Base-by-base conservation (phyloP, 441 rosid genomes). In the Mallotus japonicus region DNA sequence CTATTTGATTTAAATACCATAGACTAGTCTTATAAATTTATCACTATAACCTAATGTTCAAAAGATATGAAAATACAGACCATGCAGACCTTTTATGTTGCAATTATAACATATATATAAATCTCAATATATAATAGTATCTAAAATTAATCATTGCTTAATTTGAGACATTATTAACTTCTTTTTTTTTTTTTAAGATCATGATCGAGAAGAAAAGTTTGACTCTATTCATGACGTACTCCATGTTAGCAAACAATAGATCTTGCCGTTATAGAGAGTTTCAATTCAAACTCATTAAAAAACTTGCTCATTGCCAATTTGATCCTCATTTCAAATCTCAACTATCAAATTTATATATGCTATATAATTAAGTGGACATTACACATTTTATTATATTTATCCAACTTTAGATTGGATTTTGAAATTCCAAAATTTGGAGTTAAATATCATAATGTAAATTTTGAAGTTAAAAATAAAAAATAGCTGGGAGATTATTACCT, bases 71-170 rank as follows among this genome's bases (percentile, higher is more conserved):
- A 65, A 19, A 57, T 49, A n/a, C 70, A 50, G 20, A 57, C 4
- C 7, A 59, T 74, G 40, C 61, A 75, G 24, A 60, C 54, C 19
- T 37, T 73, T 46, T 53, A 17, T 28, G 22, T 53, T 40, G 61
- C 72, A 74, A 51, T 60, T 61, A 69, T 34, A 40, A 51, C 62
- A 51, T 32, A 10, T 22, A 28, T n/a, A 22, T 37, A 68, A 24
- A 24, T 74, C 40, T 47, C 40, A 62, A 37, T 5, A 20, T 58
- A 11, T 49, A 1, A 20, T 53, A 75, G 73, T 7, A 75, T 56
- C 74, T 57, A 56, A 59, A 69, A 28, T 20, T 69, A 75, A 75
- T 78, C 65, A 74, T 78, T 66, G 34, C 55, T 46, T 16, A 34
- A 34, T 46, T 56, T 60, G 49, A 63, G 59, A 55, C 57, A 56